Conservation (phyloP, 371 early-diverging fungal species). For the Rhizopus delemar region DNA sequence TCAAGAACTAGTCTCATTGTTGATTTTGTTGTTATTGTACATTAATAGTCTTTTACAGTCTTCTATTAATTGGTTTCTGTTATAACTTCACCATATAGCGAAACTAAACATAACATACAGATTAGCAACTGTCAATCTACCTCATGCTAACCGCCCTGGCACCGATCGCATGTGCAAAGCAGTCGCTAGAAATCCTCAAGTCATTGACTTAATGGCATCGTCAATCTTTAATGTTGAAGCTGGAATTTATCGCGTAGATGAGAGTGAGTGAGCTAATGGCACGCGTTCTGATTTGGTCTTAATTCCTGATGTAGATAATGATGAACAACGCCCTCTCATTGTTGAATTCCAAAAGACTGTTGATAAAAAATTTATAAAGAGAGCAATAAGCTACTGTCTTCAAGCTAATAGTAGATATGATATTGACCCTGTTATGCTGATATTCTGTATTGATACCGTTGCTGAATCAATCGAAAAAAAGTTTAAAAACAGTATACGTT, state of each 20-base stretch:
- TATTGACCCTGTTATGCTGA: neutral
- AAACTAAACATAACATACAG: no score
- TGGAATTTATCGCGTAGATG: neutral
- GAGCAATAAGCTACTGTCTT: slow-evolving; percentile 1
- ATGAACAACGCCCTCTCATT: neutral
- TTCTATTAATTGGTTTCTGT: no score
- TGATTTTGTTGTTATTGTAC: no score
- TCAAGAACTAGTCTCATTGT: no score
- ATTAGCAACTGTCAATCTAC: neutral
- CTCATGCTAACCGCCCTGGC: neutral
- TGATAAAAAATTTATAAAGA: neutral
- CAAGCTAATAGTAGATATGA: slow-evolving; percentile 2
- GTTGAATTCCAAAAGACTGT: slow-evolving; percentile 2
- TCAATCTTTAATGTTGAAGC: no score
- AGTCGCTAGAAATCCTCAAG: no score
- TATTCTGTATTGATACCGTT: slow-evolving; percentile 1
- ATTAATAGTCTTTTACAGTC: no score
- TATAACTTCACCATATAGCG: no score
- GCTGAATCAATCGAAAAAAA: neutral
- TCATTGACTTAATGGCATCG: no score
- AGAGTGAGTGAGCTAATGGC: neutral
- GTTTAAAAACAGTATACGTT: neutral
- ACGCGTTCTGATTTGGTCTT: slow-evolving; percentile 3
- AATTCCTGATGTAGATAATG: neutral
- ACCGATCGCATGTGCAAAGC: slow-evolving; percentile 1